Evolutionary conservation across 73 alveolate species (phyloP).

Genomic region (Strombidium stylifer): DNA sequence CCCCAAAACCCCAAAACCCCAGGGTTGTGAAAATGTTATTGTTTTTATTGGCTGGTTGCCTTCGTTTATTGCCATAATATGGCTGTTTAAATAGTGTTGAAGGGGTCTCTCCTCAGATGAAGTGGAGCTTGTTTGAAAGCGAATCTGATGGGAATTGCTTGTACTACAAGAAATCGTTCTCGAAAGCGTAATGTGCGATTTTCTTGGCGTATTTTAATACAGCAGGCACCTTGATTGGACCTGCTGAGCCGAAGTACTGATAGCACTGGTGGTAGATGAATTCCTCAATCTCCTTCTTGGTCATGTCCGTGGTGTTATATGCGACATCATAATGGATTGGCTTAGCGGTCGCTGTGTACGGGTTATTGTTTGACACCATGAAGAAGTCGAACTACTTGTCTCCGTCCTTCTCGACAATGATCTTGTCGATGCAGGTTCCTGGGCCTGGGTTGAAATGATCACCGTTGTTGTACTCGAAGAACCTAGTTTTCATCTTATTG

Average conservation of each 20-base stretch:
- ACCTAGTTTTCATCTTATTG: slow-evolving; percentile 66
- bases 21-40: too few relatives aligned
- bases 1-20: too few relatives aligned
- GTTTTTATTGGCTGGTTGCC: too few relatives aligned
- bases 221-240: slow-evolving; percentile 85
- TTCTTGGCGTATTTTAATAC: slow-evolving; percentile 82
- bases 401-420: slow-evolving; percentile 45
- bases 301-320: slow-evolving; percentile 23
- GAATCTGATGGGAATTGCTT: neutral
- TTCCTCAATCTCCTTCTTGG: slow-evolving; percentile 40
- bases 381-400: slow-evolving; percentile 67
- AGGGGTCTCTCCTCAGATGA: too few relatives aligned
- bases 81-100: too few relatives aligned
- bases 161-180: slow-evolving; percentile 4
- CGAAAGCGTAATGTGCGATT: slow-evolving; percentile 29
- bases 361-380: slow-evolving; percentile 75
- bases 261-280: slow-evolving; percentile 78
- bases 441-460: slow-evolving; percentile 67
- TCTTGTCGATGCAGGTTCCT: slow-evolving; percentile 67
- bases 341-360: slow-evolving; percentile 75
- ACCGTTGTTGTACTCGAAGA: slow-evolving; percentile 13
- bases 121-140: too few relatives aligned
- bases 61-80: too few relatives aligned
- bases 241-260: slow-evolving; percentile 74
- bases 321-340: slow-evolving; percentile 79